These are phyloP conservation scores for Fagus sylvatica DNA, from an alignment of 306 rosid species.

Conservation along the genomic window DNA sequence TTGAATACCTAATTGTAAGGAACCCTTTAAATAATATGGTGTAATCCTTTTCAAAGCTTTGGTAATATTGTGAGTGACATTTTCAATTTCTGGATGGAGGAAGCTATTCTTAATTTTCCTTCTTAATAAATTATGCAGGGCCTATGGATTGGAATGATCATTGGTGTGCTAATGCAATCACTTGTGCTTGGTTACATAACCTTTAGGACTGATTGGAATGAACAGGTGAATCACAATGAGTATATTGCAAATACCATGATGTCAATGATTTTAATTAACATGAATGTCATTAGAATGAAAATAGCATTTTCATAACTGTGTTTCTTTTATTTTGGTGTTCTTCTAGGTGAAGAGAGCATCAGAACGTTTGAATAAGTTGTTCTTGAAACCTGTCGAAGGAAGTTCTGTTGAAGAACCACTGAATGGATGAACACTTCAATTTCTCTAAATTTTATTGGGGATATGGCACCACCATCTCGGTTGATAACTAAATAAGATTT, in stretches of 20 bases:
- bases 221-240: background rate
- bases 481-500: no score
- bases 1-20: no score
- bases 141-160: slow-evolving; percentile 3
- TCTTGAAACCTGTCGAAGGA: background rate
- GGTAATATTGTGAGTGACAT: no score
- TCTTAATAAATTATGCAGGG: background rate
- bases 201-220: background rate
- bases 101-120: background rate
- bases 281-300: background rate
- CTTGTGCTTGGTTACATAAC: slow-evolving; percentile 2
- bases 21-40: no score
- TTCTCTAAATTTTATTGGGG: background rate
- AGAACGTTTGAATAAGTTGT: background rate
- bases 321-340: background rate
- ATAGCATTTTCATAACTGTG: background rate
- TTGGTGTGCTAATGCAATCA: background rate
- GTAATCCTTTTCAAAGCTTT: no score
- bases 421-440: background rate
- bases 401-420: background rate
- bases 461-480: no score
- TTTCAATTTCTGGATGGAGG: background rate
- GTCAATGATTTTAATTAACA: background rate
- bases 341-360: slow-evolving; percentile 2
- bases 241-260: background rate